Evolutionary conservation across 1,139 yeast genomes (phyloP), one percentile per base, ranked within the genome.

Genomic region (Hyphopichia burtonii): DNA sequence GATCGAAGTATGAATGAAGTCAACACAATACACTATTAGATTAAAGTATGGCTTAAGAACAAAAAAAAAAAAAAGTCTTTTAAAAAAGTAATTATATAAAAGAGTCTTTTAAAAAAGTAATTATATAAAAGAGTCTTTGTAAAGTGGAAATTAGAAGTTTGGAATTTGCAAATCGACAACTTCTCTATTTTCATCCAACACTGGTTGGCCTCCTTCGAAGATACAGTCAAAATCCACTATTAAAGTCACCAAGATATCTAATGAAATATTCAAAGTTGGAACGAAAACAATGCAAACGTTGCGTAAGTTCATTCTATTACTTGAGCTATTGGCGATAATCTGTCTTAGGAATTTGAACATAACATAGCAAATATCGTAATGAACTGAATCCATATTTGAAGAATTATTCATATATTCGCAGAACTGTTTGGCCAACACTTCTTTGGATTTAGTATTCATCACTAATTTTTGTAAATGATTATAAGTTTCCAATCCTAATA

Each of bases 241-340:
- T 44, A 86, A 76, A 15, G 81, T 73, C 38, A 76, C 75, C 46
- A 88, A 69, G 5, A 86, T 76, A 41, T 81, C 83, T 16, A 83
- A 71, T 0, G 95, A 82, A 34, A 88, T 71, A 50, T 84, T 84
- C 49, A 88, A 69, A 1, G 96, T 87, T 3, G 96, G 96, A 4
- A 91, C 87, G 61, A 88, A 86, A 16, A 89, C 96, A 58, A 88
- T 88, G 54, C 93, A 83, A 40, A 88, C 66, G 56, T 89, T 88
- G 46, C 84, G 70, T 47, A 83, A 61, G 48, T 84, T 86, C 99
- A 93, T 93, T 61, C 90, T 83, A 66, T 93, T 93, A 47, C 71
- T 64, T 23, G 78, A 78, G 47, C 74, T 75, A 54, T 86, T 79
- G 34, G 78, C 74, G 41, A 86, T 76, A 37, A 91, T 86, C 49